These are phyloP conservation scores for Wickerhamiella nectarea DNA, from an alignment of 805 yeast species.

Conservation along the genomic window DNA sequence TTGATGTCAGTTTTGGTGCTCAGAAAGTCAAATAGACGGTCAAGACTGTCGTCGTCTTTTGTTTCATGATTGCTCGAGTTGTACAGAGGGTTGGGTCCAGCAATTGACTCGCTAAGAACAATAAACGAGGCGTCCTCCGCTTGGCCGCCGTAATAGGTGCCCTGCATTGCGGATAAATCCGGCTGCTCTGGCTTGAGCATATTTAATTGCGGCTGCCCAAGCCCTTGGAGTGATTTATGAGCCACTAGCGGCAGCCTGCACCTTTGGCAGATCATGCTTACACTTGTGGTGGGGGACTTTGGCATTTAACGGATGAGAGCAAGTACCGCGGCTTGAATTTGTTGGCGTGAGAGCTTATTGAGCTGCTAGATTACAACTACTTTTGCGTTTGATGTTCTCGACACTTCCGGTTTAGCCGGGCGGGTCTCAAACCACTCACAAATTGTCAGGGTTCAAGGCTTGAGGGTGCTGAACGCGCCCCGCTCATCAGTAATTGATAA, in stretches of 20 bases:
- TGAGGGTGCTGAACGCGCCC: no score
- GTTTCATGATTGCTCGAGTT: background rate
- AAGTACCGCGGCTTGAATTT: background rate
- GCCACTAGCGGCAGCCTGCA: slow-evolving; percentile 46
- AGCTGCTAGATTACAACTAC: no score
- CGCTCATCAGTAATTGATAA: no score
- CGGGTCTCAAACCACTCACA: no score
- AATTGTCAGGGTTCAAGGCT: no score
- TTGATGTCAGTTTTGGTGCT: slow-evolving; percentile 65
- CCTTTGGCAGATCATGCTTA: slow-evolving; percentile 37
- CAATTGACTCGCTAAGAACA: slow-evolving; percentile 17
- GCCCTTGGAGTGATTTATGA: slow-evolving; percentile 40
- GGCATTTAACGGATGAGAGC: no score
- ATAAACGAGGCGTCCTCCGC: slow-evolving; percentile 20
- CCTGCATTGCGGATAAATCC: background rate
- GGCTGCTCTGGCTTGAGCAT: slow-evolving; percentile 33
- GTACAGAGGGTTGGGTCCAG: slow-evolving; percentile 18
- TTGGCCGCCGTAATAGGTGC: slow-evolving; percentile 4
- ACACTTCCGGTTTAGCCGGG: no score
- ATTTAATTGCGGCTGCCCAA: slow-evolving; percentile 42
- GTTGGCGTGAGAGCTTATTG: background rate
- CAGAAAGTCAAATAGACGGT: slow-evolving; percentile 55
- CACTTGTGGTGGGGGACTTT: background rate
- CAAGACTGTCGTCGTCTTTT: slow-evolving; percentile 26
- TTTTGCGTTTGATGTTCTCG: no score